Conservation (phyloP, 805 yeast species). For the Wickerhamiella kurtzmanii region DNA sequence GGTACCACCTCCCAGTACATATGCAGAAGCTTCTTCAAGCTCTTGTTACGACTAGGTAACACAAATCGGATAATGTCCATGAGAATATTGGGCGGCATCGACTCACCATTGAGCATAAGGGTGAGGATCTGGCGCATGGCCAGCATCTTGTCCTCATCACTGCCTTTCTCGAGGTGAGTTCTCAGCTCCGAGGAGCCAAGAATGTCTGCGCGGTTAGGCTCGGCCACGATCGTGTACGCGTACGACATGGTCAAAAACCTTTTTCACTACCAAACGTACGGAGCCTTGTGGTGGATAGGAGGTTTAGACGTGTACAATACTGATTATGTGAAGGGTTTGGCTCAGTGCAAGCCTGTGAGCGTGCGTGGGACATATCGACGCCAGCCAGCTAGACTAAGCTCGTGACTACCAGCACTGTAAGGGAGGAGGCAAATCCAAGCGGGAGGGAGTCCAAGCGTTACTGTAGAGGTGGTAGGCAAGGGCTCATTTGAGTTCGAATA, state of each 20-base stretch:
- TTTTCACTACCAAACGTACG: too few species aligned
- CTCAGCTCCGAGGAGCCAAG: conserved; percentile 45
- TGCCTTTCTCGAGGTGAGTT: conserved; percentile 70
- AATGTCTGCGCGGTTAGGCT: conserved; percentile 24
- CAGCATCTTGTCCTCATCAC: conserved; percentile 73
- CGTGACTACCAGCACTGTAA: too few species aligned
- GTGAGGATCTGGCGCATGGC: conserved; percentile 82
- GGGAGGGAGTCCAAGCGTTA: too few species aligned
- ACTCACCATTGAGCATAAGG: conserved; percentile 82
- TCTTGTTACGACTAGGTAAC: conserved; percentile 89
- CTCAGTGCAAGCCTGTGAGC: too few species aligned
- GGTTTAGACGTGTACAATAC: background rate
- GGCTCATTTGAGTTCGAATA: too few species aligned
- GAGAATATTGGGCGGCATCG: conserved; percentile 68
- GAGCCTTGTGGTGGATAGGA: too few species aligned
- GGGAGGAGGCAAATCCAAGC: too few species aligned
- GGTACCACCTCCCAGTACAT: conserved; percentile 98
- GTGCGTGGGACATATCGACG: too few species aligned
- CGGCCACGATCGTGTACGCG: conserved; percentile 14
- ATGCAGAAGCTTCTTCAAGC: conserved; percentile 79
- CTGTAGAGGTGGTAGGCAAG: too few species aligned
- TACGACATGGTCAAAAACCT: too few species aligned
- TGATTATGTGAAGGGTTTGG: background rate
- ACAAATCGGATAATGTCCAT: conserved; percentile 96
- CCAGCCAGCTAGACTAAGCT: too few species aligned